Base-by-base conservation (phyloP, 441 rosid species). In the Populus hybrid region DNA sequence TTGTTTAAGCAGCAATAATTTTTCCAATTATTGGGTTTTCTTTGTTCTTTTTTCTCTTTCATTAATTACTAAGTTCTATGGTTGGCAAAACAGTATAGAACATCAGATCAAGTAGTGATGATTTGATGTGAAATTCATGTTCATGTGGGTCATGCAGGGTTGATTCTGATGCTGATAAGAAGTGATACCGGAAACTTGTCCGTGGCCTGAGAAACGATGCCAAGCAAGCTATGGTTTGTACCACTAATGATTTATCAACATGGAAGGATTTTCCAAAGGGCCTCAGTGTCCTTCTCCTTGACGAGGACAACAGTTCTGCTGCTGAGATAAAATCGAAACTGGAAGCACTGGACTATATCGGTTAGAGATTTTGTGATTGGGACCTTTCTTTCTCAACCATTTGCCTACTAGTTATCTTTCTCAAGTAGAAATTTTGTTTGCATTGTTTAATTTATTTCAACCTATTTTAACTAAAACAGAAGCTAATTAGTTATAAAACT, bases 261-360 rank as follows among this genome's bases (percentile, higher is more conserved):
- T 94, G 98, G 98, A 91, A 91, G 82, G 91, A 89, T 79, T 96
- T 96, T 64, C 99, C 98, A 3, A 96, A 92, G 84, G 99, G 99
- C 78, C 98, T 96, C 79, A 86, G 84, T 80, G 90, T 94, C 80
- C 99, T 96, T 75, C 92, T 94, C 67, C 94, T 94, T 82, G 95
- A 91, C 46, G 79, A 82, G 59, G 88, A 90, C 82, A 77, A 40
- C 80, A 75, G 66, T 81, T 91, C 96, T 38, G 91, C 93, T 42
- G 86, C 82, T 1, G 91, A 91, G 78, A 88, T 90, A 78, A 90
- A 86, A 84, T 91, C 92, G 35, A 87, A 83, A 83, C 98, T 96
- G 50, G 93, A 96, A 82, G 90, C 92, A 9, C 82, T 92, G 94
- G 98, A 96, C 83, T 96, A 93, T 85, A 75, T 88, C 75, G 99